Evolutionary conservation across 2,329 filamentous ascomycete genomes (phyloP).

Genomic region (Aspergillus calidoustus): DNA sequence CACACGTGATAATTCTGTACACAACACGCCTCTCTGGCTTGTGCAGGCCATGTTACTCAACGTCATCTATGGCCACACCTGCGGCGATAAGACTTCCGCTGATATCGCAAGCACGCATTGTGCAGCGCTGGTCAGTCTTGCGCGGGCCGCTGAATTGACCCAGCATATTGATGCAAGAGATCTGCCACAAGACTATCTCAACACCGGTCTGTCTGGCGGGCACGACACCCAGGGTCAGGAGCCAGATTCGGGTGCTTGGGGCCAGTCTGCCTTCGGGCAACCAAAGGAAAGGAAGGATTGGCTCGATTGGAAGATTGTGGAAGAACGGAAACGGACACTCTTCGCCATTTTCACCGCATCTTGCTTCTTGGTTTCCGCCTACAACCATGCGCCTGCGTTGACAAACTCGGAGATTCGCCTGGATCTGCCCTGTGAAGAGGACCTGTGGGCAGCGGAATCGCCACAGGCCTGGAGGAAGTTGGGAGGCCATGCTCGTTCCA

Average conservation of each 20-base stretch:
- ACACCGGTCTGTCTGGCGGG: constrained; percentile 59
- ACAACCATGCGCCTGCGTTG: constrained; percentile 88
- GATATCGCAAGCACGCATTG: constrained; percentile 94
- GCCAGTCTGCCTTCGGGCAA: constrained; percentile 39
- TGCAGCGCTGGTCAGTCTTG: constrained; percentile 86
- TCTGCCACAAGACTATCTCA: constrained; percentile 46
- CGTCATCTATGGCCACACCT: constrained; percentile 93
- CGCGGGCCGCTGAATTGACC: constrained; percentile 81
- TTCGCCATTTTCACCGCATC: constrained; percentile 91
- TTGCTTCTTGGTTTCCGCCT: constrained; percentile 86
- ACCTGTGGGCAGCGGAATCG: constrained; percentile 82
- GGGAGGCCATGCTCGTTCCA: constrained; percentile 73
- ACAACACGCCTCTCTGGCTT: constrained; percentile 86
- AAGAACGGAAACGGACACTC: constrained; percentile 91
- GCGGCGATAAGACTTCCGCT: constrained; percentile 85
- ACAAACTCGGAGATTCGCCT: constrained; percentile 92
- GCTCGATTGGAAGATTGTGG: constrained; percentile 83
- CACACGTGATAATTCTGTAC: constrained; percentile 63
- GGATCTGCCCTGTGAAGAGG: constrained; percentile 90
- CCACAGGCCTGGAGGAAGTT: constrained; percentile 79
- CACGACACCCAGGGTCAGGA: constrained; percentile 50
- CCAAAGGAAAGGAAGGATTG: constrained; percentile 63
- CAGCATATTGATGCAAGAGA: constrained; percentile 46
- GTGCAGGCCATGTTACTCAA: constrained; percentile 97
- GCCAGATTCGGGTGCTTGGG: constrained; percentile 37